Evolutionary conservation across 495 filamentous ascomycete species (phyloP), one percentile per base, ranked within the genome.

Genomic region (Saxophila tyrrhenica): DNA sequence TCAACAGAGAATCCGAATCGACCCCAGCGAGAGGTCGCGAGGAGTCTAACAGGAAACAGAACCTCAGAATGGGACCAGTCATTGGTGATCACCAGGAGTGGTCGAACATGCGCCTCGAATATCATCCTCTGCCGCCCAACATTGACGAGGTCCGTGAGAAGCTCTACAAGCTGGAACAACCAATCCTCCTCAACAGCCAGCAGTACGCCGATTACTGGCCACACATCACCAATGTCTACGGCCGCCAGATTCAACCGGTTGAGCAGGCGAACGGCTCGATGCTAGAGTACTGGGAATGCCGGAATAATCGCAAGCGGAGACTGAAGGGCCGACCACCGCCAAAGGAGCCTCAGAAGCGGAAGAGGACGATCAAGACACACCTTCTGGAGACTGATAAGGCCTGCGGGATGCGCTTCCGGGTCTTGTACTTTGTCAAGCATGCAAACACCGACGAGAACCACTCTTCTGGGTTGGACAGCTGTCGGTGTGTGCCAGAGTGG

Each of bases 21-120:
- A 44, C 15, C 7, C 7, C 15, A 44, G 41, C 15, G 17, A 44
- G 17, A n/a, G 5, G 5, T 17, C 29, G 41, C 16, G 15, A 44
- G 7, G 41, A 44, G 7, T 21, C 41, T 5, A 44, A 44, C 7
- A 8, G 52, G 51, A 60, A 56, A 42, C 39, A 50, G 45, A 60
- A 32, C 9, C 23, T 17, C 7, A 44, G 25, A 9, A 29, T 50
- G 48, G 17, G 17, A 29, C 48, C 48, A 32, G 48, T 50, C 24
- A 20, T 50, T 8, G 48, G 48, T 2, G 23, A 11, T 38, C 35
- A 38, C 25, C 25, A 29, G 25, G 22, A 50, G 16, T 50, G 25
- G 22, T 50, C 48, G 3, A 50, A 50, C 48, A 50, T 29, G 48
- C 23, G 22, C 3, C 22, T 50, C 9, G 25, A 32, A n/a, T 50